These are phyloP conservation scores for Ensete glaucum DNA, from an alignment of 176 grass and related monocot genomes.

Conservation along the genomic window DNA sequence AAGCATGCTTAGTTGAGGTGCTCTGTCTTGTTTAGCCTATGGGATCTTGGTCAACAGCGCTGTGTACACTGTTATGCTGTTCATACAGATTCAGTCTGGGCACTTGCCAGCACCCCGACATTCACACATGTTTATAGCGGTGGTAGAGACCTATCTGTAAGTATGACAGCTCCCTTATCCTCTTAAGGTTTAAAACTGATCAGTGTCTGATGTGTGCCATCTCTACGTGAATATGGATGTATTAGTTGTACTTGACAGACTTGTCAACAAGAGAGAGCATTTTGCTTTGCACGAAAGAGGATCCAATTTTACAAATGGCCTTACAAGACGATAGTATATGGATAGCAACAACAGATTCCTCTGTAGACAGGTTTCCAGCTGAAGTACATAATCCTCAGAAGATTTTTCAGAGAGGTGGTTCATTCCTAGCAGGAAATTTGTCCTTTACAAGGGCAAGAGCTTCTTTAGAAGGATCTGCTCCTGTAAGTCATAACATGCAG, in stretches of 20 bases:
- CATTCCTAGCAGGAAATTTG: slow-evolving; percentile 93
- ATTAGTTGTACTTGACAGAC: slow-evolving; percentile 83
- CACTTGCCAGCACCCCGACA: slow-evolving; percentile 66
- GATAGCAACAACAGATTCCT: slow-evolving; percentile 77
- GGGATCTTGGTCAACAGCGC: slow-evolving; percentile 95
- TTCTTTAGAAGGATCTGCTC: slow-evolving; percentile 85
- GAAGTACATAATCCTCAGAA: slow-evolving; percentile 63
- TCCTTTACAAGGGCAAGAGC: slow-evolving; percentile 83
- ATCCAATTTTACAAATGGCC: slow-evolving; percentile 64
- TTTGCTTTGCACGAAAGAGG: slow-evolving; percentile 68
- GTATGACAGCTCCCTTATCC: slow-evolving; percentile 9
- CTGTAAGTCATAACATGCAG: slow-evolving; percentile 49
- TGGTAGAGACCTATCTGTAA: slow-evolving; percentile 88
- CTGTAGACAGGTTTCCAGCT: slow-evolving; percentile 64
- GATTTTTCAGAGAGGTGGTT: slow-evolving; percentile 72
- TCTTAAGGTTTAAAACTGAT: not conserved
- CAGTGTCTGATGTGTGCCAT: not conserved
- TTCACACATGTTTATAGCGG: slow-evolving; percentile 96
- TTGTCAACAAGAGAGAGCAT: slow-evolving; percentile 80
- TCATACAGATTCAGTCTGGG: slow-evolving; percentile 89
- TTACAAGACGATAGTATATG: slow-evolving; percentile 90
- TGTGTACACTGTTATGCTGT: slow-evolving; percentile 97
- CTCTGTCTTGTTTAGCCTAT: slow-evolving; percentile 39
- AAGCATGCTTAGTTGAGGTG: not conserved
- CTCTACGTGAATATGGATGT: slow-evolving; percentile 11